These are phyloP conservation scores for Starmera quercuum DNA, from an alignment of 805 yeast species.

Conservation along the genomic window DNA sequence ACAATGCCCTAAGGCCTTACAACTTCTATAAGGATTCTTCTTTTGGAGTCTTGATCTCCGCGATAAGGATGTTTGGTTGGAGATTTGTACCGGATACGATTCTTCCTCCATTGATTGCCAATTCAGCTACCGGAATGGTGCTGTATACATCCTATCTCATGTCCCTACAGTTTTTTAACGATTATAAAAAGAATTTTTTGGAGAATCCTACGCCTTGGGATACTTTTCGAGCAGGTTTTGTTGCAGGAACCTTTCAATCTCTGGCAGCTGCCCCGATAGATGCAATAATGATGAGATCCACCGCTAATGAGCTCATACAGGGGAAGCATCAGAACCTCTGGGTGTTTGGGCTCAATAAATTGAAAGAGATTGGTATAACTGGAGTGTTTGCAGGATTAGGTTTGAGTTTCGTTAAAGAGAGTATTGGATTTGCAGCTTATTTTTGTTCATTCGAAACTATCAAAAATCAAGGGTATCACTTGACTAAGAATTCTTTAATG, in stretches of 20 bases:
- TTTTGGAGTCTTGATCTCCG: constrained; percentile 63
- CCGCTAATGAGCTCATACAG: constrained; percentile 62
- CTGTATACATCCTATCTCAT: constrained; percentile 77
- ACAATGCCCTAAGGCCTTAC: constrained; percentile 40
- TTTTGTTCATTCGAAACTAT: constrained; percentile 75
- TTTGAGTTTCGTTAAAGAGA: constrained; percentile 72
- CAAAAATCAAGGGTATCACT: constrained; percentile 56
- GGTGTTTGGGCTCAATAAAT: constrained; percentile 63
- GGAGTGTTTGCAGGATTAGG: constrained; percentile 90
- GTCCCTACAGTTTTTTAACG: constrained; percentile 33
- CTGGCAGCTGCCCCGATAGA: constrained; percentile 90
- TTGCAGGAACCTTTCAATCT: constrained; percentile 87
- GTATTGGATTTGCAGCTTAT: constrained; percentile 75
- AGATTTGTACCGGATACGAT: constrained; percentile 70
- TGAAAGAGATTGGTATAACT: constrained; percentile 64
- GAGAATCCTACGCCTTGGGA: constrained; percentile 33
- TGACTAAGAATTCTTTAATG: constrained; percentile 37
- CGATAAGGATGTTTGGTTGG: constrained; percentile 78
- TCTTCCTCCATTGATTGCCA: constrained; percentile 82
- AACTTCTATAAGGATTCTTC: constrained; percentile 59
- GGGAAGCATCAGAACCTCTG: constrained; percentile 68
- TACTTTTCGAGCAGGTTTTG: constrained; percentile 68
- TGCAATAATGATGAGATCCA: constrained; percentile 78
- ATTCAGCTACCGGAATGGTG: constrained; percentile 82
- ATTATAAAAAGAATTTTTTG: constrained; percentile 12